Evolutionary conservation across 1,284 basidiomycete genomes (phyloP), one percentile per base, ranked within the genome.

Genomic region (Ceratobasidium sp.): DNA sequence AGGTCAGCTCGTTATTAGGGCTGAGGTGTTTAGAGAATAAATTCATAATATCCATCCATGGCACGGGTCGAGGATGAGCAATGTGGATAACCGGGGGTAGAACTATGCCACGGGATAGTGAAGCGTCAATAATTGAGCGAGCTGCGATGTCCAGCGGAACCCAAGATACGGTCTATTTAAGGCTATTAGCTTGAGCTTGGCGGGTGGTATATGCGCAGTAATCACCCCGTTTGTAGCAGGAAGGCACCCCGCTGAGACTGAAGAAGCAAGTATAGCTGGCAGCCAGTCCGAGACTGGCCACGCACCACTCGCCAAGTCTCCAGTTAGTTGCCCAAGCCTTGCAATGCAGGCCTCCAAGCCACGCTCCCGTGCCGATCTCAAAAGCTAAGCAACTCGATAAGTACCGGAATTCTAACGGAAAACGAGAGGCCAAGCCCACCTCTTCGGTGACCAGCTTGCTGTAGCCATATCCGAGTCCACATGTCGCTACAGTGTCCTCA

Each of bases 361-460:
- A 0, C 38, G 17, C 20, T 50, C 43, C 32, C 50, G n/a, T 13
- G 43, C 43, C 2, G 50, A 45, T 17, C 22, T 22, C 3, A 45
- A 22, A 15, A 45, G 43, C 43, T 45, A 45, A 5, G 22, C 15
- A 3, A 45, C 17, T 5, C 43, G 3, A 45, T 15, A 22, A 45
- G 43, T n/a, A n/a, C 68, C 15, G 17, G 17, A 8, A 43, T 15
- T 43, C 15, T 15, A 43, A 20, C 20, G 15, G 20, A 20, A 43
- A 20, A 20, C 42, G 15, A 43, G 15, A 43, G 15, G 20, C 20
- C 42, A 31, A 27, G 3, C 32, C 4, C 3, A 45, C 43, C 32
- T 43, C 42, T 35, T 70, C 69, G 12, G 69, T 50, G 15, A 70
- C 69, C 69, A 49, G 53, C 32, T 70, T 70, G 49, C 47, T 60